Conservation (phyloP, 1,284 basidiomycete species). For the Xerocomus amazonicus region DNA sequence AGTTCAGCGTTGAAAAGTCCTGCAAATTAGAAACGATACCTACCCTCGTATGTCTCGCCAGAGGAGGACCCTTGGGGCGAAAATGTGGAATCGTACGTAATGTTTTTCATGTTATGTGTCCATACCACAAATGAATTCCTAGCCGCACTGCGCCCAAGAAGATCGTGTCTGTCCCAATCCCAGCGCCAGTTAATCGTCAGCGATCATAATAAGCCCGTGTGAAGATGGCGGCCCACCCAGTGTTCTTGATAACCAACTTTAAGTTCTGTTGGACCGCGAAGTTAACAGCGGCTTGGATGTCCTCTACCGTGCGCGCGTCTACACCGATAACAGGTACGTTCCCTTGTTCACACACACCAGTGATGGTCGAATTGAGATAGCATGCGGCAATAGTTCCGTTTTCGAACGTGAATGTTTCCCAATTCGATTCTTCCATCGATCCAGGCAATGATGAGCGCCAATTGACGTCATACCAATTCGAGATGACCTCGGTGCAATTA, state of each 20-base stretch:
- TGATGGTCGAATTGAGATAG: constrained; percentile 14
- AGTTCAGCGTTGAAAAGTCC: no score
- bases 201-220: not conserved
- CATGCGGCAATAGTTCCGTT: constrained; percentile 36
- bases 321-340: constrained; percentile 12
- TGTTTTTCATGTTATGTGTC: constrained; percentile 32
- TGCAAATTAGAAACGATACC: not conserved
- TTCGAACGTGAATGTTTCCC: no score
- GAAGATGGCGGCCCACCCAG: constrained; percentile 34
- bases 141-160: constrained; percentile 33
- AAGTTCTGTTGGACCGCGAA: constrained; percentile 38
- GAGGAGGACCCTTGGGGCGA: constrained; percentile 29
- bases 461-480: constrained; percentile 30
- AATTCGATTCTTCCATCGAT: constrained; percentile 31
- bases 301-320: constrained; percentile 31
- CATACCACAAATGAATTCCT: constrained; percentile 36
- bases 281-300: constrained; percentile 37
- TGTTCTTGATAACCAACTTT: constrained; percentile 47
- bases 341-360: constrained; percentile 1
- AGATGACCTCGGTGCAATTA: constrained; percentile 28
- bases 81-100: constrained; percentile 32
- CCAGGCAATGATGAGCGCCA: constrained; percentile 43
- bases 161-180: constrained; percentile 31
- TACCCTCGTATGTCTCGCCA: constrained; percentile 16
- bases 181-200: no score